These are phyloP conservation scores for Fistulinella prunicolor DNA, from an alignment of 768 basidiomycete genomes.

Conservation along the genomic window DNA sequence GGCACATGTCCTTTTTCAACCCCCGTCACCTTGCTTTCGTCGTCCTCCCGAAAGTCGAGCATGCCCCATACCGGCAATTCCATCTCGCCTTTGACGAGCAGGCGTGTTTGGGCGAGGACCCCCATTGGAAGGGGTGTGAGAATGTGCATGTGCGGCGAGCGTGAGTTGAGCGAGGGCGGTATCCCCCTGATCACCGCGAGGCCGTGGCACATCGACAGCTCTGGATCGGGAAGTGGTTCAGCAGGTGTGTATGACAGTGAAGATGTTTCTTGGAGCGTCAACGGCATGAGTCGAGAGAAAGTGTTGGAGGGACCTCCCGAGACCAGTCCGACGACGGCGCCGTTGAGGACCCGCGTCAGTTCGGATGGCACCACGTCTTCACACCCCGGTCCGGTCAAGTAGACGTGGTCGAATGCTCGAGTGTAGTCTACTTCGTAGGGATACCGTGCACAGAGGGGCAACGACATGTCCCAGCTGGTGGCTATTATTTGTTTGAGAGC, in stretches of 20 bases:
- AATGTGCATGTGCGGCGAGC: slow-evolving; percentile 53
- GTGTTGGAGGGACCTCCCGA: slow-evolving; percentile 12
- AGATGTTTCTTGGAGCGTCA: not conserved
- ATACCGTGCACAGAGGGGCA: slow-evolving; percentile 62
- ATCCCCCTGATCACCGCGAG: slow-evolving; percentile 69
- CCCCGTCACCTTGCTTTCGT: slow-evolving; percentile 43
- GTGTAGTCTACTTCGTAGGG: slow-evolving; percentile 72
- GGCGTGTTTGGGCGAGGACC: slow-evolving; percentile 36
- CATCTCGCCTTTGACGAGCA: slow-evolving; percentile 79
- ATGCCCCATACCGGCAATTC: slow-evolving; percentile 86
- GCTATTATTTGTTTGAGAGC: slow-evolving; percentile 38
- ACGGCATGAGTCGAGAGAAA: not conserved
- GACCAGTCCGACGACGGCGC: slow-evolving; percentile 76
- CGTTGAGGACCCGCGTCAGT: slow-evolving; percentile 69
- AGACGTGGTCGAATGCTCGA: slow-evolving; percentile 56
- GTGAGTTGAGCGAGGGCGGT: slow-evolving; percentile 27
- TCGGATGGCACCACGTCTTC: slow-evolving; percentile 80
- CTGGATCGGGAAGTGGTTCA: slow-evolving; percentile 51
- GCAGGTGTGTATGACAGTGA: slow-evolving; percentile 59
- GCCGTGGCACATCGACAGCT: slow-evolving; percentile 64
- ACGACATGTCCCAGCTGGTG: slow-evolving; percentile 58
- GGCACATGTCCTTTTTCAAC: slow-evolving; percentile 57
- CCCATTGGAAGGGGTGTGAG: slow-evolving; percentile 68
- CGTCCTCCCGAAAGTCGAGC: slow-evolving; percentile 61
- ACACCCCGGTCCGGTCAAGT: slow-evolving; percentile 67